Percentiles rank a stretch among this genome's conserved stretches.
phyloP scores from a whole-genome alignment of 345 rosid genomes.

The Theobroma cacao region DNA sequence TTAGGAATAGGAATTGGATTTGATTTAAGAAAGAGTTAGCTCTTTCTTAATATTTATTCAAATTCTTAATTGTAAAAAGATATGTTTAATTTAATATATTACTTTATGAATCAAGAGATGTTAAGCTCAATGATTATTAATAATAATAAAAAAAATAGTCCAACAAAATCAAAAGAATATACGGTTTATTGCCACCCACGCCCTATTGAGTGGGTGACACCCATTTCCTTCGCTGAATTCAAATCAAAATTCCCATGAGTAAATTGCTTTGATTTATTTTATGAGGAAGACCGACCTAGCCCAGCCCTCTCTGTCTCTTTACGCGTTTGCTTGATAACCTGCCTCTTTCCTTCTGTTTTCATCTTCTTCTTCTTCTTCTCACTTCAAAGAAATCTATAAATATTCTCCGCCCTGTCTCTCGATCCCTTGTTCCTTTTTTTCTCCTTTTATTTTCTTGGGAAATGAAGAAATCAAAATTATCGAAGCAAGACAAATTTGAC shows the following conservation, averaged over 20 bases:
- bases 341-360: background rate
- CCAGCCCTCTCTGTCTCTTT: background rate
- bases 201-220: too few species aligned
- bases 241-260: background rate
- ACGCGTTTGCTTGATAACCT: background rate
- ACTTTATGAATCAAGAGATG: too few species aligned
- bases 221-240: background rate
- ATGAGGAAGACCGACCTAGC: background rate
- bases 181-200: too few species aligned
- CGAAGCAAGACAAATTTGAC: slow-evolving; percentile 43
- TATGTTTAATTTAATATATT: too few species aligned
- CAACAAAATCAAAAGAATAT: too few species aligned
- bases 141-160: too few species aligned
- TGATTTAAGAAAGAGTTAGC: too few species aligned
- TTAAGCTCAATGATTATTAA: too few species aligned
- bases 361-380: background rate
- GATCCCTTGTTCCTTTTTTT: background rate
- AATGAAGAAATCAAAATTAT: slow-evolving; percentile 62
- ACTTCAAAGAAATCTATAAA: background rate
- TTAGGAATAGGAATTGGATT: too few species aligned
- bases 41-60: too few species aligned
- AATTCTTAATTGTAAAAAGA: too few species aligned
- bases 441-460: background rate
- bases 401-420: background rate
- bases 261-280: background rate